A percentile compares a stretch with the other conserved stretches of the same genome.
phyloP scores from a whole-genome alignment of 2,329 filamentous ascomycete genomes.

The Xylariaceae sp. region DNA sequence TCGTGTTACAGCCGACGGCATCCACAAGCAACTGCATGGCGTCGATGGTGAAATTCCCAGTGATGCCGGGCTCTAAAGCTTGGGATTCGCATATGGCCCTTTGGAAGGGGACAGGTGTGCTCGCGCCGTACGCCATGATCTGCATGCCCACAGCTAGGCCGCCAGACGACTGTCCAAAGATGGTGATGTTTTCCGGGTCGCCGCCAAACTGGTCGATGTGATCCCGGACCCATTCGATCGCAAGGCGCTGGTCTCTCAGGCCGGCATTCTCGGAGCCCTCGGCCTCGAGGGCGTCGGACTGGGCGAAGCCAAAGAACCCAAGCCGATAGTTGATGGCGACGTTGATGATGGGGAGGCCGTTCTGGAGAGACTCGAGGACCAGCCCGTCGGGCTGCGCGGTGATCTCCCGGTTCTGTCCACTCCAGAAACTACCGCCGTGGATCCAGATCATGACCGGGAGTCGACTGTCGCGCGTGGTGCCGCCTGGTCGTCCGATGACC shows the following conservation, averaged over 20 bases:
- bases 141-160: constrained; percentile 40
- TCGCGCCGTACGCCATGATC: constrained; percentile 43
- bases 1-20: constrained; percentile 37
- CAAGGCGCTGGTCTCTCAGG: constrained; percentile 39
- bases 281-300: constrained; percentile 22
- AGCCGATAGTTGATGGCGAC: constrained; percentile 33
- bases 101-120: constrained; percentile 39
- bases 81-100: constrained; percentile 43
- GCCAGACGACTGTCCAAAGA: constrained; percentile 35
- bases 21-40: constrained; percentile 40
- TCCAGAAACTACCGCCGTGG: constrained; percentile 30
- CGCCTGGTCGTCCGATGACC: constrained; percentile 29
- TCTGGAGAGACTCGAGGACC: constrained; percentile 40
- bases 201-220: constrained; percentile 42
- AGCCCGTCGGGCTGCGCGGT: constrained; percentile 39
- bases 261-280: constrained; percentile 40
- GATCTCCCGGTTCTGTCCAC: constrained; percentile 27
- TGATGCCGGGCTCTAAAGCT: constrained; percentile 47
- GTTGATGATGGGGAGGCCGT: constrained; percentile 32
- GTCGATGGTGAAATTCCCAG: constrained; percentile 41
- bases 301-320: constrained; percentile 27
- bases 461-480: constrained; percentile 15
- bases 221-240: constrained; percentile 41
- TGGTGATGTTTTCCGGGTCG: constrained; percentile 37
- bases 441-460: constrained; percentile 35